phyloP scores from a whole-genome alignment of 371 early-diverging fungal species.

The Blakeslea trispora region DNA sequence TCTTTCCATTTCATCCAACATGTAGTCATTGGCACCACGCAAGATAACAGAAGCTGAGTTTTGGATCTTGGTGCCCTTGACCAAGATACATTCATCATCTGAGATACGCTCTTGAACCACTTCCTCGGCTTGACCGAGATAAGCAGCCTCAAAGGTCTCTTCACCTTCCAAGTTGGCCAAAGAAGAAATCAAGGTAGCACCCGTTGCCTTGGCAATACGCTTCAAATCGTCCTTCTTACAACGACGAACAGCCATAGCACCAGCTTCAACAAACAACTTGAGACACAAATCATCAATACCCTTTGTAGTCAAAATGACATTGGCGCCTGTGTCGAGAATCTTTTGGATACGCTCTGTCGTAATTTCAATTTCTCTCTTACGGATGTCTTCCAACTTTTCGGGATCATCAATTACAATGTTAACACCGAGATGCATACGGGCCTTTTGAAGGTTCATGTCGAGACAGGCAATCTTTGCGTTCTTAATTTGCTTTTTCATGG shows the following conservation, averaged over 20 bases:
- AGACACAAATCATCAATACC: conserved; percentile 99
- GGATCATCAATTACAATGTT: conserved; percentile 98
- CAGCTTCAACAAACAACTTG: conserved; percentile 97
- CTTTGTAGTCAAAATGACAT: conserved; percentile 98
- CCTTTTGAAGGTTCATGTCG: conserved; percentile 99
- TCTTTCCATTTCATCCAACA: conserved; percentile 99
- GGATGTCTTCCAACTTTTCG: conserved; percentile 96
- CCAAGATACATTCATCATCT: conserved; percentile 97
- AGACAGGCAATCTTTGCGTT: conserved; percentile 98
- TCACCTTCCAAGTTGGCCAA: conserved; percentile 98
- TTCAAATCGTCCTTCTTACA: conserved; percentile 98
- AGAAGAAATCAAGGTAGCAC: conserved; percentile 95
- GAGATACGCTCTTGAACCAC: conserved; percentile 96
- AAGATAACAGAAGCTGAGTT: conserved; percentile 93
- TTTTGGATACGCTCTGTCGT: conserved; percentile 96
- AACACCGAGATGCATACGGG: conserved; percentile 98
- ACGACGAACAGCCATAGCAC: conserved; percentile 92
- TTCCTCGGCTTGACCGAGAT: conserved; percentile 94
- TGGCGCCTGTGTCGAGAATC: conserved; percentile 97
- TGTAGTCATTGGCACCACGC: conserved; percentile 99
- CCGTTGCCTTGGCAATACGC: conserved; percentile 97
- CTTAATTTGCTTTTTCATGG: conserved; percentile 87
- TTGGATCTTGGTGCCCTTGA: conserved; percentile 94
- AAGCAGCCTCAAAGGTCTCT: conserved; percentile 91
- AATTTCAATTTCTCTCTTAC: conserved; percentile 95